Conservation (phyloP, 768 basidiomycete species). For the Pleurotus pulmonarius region DNA sequence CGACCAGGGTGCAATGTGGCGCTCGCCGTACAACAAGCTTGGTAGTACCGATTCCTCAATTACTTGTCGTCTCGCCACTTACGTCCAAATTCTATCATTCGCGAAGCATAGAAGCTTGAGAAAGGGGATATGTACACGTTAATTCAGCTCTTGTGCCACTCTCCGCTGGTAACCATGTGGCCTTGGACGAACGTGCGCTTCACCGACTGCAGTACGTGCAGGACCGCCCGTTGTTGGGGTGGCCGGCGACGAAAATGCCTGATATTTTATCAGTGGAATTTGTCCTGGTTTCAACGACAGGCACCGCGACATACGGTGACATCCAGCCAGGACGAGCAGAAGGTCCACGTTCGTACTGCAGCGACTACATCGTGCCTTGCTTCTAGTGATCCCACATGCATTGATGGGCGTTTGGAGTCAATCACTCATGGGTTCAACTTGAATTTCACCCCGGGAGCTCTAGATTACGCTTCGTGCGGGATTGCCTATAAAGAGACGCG, state of each 20-base stretch:
- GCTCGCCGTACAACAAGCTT: too few relatives aligned
- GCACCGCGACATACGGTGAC: too few relatives aligned
- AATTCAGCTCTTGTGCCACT: not conserved
- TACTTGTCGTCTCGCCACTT: too few relatives aligned
- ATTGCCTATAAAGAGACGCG: not conserved
- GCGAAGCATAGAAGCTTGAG: not conserved
- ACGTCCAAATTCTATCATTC: too few relatives aligned
- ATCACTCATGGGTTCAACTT: not conserved
- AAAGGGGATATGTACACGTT: not conserved
- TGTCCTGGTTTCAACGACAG: too few relatives aligned
- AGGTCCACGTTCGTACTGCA: constrained; percentile 2
- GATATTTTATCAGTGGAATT: too few relatives aligned
- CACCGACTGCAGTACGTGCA: not conserved
- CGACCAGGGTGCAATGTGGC: too few relatives aligned
- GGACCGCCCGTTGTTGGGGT: too few relatives aligned
- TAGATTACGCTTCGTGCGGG: not conserved
- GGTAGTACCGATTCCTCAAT: too few relatives aligned
- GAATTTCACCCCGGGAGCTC: not conserved
- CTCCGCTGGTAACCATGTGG: not conserved
- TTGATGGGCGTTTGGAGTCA: not conserved
- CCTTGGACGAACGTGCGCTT: constrained; percentile 1
- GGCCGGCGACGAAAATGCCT: too few relatives aligned
- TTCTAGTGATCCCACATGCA: constrained; percentile 1
- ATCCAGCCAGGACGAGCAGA: not conserved
- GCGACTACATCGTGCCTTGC: not conserved